These are phyloP conservation scores for Cephalotrichum gorgonifer DNA, from an alignment of 2,329 filamentous ascomycete genomes.

Conservation along the genomic window DNA sequence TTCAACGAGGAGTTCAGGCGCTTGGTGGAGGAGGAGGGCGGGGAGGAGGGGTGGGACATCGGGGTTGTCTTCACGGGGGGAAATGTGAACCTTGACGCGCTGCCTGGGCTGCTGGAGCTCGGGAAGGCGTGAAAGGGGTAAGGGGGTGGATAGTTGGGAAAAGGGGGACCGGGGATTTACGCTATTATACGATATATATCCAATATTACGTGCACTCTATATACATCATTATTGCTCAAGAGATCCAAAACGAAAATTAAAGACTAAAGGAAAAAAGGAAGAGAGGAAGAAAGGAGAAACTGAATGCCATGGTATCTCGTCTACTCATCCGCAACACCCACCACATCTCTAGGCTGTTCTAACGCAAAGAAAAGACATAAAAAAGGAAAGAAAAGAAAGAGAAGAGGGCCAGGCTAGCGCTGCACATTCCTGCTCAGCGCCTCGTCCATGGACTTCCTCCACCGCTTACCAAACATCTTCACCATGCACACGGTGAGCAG, in stretches of 20 bases:
- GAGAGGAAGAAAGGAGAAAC: background rate
- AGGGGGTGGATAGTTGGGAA: background rate
- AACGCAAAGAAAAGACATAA: no score
- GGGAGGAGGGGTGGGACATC: slow-evolving; percentile 63
- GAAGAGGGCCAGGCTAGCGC: no score
- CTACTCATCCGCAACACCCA: background rate
- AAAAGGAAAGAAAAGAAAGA: no score
- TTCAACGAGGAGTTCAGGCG: slow-evolving; percentile 76
- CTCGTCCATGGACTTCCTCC: slow-evolving; percentile 54
- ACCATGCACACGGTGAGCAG: slow-evolving; percentile 50
- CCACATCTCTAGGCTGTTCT: no score
- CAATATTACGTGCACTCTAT: background rate
- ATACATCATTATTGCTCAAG: background rate
- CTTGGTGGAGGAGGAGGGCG: slow-evolving; percentile 59
- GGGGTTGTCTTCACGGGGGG: slow-evolving; percentile 51
- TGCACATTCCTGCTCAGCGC: slow-evolving; percentile 13
- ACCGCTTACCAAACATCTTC: slow-evolving; percentile 47
- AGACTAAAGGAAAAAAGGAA: background rate
- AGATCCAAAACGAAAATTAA: slow-evolving; percentile 1
- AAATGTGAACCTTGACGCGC: slow-evolving; percentile 44
- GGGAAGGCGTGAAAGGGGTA: slow-evolving; percentile 4
- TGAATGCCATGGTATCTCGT: background rate
- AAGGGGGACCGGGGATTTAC: background rate
- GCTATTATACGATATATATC: background rate
- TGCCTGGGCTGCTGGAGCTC: slow-evolving; percentile 37